These are phyloP conservation scores for Eucalyptus erythrocorys DNA, from an alignment of 345 rosid species.

Conservation along the genomic window DNA sequence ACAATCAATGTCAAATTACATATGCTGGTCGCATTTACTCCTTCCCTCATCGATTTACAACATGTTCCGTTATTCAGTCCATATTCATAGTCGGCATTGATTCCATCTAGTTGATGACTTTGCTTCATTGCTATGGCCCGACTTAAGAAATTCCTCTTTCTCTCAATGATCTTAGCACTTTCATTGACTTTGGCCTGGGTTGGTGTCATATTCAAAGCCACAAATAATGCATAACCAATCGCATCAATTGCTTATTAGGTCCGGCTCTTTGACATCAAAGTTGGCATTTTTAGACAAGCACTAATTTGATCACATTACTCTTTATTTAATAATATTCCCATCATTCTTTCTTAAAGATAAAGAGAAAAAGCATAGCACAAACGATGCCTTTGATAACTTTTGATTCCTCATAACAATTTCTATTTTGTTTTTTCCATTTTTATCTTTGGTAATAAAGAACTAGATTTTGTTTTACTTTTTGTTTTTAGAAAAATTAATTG, in stretches of 20 bases:
- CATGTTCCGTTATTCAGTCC: not conserved
- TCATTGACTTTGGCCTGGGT: not conserved
- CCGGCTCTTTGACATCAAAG: not conserved
- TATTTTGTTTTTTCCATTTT: no score
- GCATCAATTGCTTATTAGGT: not conserved
- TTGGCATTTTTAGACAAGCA: not conserved
- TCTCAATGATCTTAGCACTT: not conserved
- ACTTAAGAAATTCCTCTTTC: not conserved
- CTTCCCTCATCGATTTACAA: not conserved
- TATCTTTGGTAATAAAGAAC: rapidly evolving
- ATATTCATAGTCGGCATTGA: not conserved
- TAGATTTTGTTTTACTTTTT: no score
- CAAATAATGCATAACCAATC: not conserved
- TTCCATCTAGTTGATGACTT: not conserved
- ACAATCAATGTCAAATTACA: not conserved
- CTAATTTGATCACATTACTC: not conserved
- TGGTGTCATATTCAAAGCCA: not conserved
- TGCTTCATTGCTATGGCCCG: not conserved
- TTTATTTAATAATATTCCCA: not conserved
- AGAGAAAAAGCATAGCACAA: not conserved
- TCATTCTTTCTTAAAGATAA: not conserved
- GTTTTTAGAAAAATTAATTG: no score
- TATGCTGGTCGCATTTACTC: not conserved
- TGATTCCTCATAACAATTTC: rapidly evolving
- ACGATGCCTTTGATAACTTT: no score